Evolutionary conservation across 139 green algal species (phyloP).

Genomic region (Chlamydomonas sp.): DNA sequence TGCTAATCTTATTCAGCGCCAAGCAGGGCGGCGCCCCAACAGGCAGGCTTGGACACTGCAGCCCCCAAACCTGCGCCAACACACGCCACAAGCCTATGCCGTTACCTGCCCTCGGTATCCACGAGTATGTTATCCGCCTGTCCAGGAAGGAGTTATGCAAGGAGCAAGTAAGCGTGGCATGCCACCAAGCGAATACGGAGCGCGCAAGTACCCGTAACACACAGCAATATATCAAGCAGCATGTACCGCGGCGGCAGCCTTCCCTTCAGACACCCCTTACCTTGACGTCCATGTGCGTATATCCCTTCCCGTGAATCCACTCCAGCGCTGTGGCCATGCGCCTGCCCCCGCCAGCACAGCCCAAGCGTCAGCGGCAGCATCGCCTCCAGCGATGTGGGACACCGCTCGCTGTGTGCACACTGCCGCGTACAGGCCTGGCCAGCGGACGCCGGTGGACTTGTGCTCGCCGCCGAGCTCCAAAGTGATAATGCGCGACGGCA

Average conservation of each 20-base stretch:
- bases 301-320: constrained; percentile 16
- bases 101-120: neutral
- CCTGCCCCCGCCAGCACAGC: neutral
- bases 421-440: neutral
- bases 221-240: neutral
- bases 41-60: too few species aligned
- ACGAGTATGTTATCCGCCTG: constrained; percentile 11
- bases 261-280: neutral
- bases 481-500: neutral
- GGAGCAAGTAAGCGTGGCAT: neutral
- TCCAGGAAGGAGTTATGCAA: neutral
- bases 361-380: neutral
- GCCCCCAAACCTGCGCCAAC: too few species aligned
- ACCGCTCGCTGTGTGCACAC: neutral
- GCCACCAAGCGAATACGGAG: too few species aligned
- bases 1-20: too few species aligned
- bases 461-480: neutral
- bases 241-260: neutral
- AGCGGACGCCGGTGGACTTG: neutral
- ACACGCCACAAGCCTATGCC: neutral
- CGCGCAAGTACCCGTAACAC: neutral
- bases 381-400: neutral
- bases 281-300: constrained; percentile 32
- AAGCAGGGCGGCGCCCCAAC: too few species aligned
- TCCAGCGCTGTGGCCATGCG: constrained; percentile 14